Evolutionary conservation across 176 grass and related monocot genomes (phyloP), one percentile per base, ranked within the genome.

Genomic region (Carex scoparia): DNA sequence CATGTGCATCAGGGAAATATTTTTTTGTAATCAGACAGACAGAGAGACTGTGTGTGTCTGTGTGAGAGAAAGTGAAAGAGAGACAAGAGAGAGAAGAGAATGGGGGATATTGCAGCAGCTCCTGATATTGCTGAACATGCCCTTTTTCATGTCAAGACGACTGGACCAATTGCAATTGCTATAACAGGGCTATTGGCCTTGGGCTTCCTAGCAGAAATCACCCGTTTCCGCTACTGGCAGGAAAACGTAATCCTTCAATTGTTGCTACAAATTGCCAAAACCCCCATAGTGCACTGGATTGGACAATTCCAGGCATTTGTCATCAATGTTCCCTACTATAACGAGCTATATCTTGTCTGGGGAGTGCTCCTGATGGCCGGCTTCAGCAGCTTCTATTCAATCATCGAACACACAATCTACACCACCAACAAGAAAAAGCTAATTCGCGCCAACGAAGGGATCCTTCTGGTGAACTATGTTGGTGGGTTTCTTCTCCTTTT

Each of bases 321-420:
- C 3, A 0, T 83, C 11, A 14, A 3, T 23, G 40, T 19, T 1
- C 23, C 59, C 3, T 66, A 83, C 27, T 6, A 7, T 30, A 83
- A 83, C 8, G 56, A 83, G 59, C 56, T 63, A 16, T 83, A 83
- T 33, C 14, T 83, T 10, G 16, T 83, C 28, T 83, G 80, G 80
- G 54, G 35, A 5, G 80, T 66, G 10, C 79, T 83, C 28, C 35
- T 83, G 16, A 10, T 66, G 27, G 19, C 56, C 5, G 80, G 80
- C 27, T 83, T 66, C 28, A 19, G 80, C 10, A 83, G 80, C 80
- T 66, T 83, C 59, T 37, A 48, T 19, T 65, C 56, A 12, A 83
- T 48, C 10, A 11, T n/a, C 10, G 13, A 58, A 11, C 46, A 66
- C 32, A 65, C 11, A 11, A 27, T 64, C 33, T 83, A 42, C 19